Evolutionary conservation across 2,329 filamentous ascomycete species (phyloP).

Genomic region (Epichloe sp.): DNA sequence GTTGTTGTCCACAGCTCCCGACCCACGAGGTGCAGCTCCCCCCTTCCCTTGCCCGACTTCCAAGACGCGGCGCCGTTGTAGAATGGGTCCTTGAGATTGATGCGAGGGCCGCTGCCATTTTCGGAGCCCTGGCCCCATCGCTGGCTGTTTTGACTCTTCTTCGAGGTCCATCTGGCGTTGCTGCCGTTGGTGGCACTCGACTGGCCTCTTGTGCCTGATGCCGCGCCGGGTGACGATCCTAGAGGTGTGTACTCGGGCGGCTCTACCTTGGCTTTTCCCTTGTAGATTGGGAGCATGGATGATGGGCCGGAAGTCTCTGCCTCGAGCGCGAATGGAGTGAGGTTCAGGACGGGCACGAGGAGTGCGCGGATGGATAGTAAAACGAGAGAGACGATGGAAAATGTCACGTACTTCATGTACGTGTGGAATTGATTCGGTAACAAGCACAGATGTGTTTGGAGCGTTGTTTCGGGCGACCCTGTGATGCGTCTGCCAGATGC

Average conservation of each 20-base stretch:
- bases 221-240: conserved; percentile 4
- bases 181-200: conserved; percentile 11
- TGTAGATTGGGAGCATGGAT: conserved; percentile 29
- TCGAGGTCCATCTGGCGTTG: conserved; percentile 11
- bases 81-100: conserved; percentile 33
- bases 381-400: conserved; percentile 41
- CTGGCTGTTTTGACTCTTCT: conserved; percentile 14
- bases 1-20: conserved; percentile 49
- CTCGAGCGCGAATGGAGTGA: conserved; percentile 41
- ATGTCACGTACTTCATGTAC: conserved; percentile 62
- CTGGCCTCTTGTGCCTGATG: conserved; percentile 9
- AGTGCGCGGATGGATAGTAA: conserved; percentile 40
- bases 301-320: conserved; percentile 16
- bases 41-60: conserved; percentile 14
- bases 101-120: conserved; percentile 31
- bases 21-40: conserved; percentile 31
- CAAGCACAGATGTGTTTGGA: conserved; percentile 84
- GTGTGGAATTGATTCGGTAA: conserved; percentile 78
- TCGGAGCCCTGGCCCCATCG: conserved; percentile 33
- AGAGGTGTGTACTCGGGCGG: conserved; percentile 15
- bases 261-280: conserved; percentile 42
- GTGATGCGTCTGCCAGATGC: conserved; percentile 35
- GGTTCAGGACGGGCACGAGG: conserved; percentile 40
- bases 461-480: conserved; percentile 37
- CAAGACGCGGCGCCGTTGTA: conserved; percentile 27